Percentiles rank a stretch among this genome's conserved stretches.
Evolutionary conservation across 2,329 filamentous ascomycete species (phyloP).

Genomic region (Fonsecaea multimorphosa): DNA sequence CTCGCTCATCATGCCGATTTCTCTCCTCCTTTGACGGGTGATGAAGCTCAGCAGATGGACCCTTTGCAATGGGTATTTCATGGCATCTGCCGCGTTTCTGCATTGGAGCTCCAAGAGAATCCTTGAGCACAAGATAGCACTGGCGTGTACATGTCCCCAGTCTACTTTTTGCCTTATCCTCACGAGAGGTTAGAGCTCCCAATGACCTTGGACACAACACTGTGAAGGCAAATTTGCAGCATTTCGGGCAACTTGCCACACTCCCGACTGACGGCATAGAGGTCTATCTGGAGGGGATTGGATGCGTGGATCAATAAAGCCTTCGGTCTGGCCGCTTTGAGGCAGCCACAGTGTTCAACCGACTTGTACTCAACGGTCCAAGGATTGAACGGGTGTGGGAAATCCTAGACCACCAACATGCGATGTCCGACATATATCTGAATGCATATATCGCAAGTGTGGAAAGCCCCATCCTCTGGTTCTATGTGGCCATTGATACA

Average conservation of each 20-base stretch:
- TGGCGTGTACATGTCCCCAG: neutral
- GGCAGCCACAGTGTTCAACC: constrained; percentile 12
- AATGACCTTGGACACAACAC: constrained; percentile 20
- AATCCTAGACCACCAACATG: neutral
- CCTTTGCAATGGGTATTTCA: neutral
- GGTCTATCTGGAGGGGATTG: constrained; percentile 12
- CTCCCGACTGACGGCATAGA: constrained; percentile 5
- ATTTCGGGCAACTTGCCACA: constrained; percentile 4
- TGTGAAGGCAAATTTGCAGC: constrained; percentile 5
- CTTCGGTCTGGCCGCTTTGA: constrained; percentile 16
- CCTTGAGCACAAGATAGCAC: neutral
- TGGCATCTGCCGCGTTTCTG: neutral
- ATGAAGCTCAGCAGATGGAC: neutral
- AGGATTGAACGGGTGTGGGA: neutral
- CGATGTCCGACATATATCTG: neutral
- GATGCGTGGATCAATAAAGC: neutral
- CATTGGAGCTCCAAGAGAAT: neutral
- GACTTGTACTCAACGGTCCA: constrained; percentile 5
- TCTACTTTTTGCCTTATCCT: constrained; percentile 1
- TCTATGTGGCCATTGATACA: constrained; percentile 19
- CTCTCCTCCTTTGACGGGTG: neutral
- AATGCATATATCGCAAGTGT: constrained; percentile 8
- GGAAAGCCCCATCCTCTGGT: no score
- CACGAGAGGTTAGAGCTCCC: constrained; percentile 12
- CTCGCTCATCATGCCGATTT: neutral